These are phyloP conservation scores for Brassica incana DNA, from an alignment of 345 rosid species.

Conservation along the genomic window DNA sequence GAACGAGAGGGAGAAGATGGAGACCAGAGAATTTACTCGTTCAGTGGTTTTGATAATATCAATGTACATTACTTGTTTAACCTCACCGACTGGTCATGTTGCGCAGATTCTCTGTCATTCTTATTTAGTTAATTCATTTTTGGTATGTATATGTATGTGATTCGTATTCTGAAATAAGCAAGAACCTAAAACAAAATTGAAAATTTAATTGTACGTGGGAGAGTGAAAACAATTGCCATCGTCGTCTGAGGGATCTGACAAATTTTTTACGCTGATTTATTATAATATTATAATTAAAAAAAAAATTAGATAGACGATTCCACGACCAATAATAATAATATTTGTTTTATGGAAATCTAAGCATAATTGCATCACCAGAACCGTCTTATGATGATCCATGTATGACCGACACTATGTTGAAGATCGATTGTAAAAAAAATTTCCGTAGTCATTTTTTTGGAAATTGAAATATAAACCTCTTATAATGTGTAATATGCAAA, in stretches of 20 bases:
- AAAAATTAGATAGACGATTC: too few species aligned
- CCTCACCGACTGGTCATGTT: constrained; percentile 33
- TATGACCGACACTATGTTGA: too few species aligned
- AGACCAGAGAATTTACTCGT: constrained; percentile 37
- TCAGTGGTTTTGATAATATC: constrained; percentile 13
- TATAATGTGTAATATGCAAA: too few species aligned
- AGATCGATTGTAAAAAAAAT: too few species aligned
- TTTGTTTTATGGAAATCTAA: too few species aligned
- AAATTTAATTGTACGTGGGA: background rate
- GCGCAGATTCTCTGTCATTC: constrained; percentile 15
- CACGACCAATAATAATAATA: too few species aligned
- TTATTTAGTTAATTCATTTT: background rate
- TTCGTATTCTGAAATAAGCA: constrained; percentile 11
- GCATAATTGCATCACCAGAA: too few species aligned
- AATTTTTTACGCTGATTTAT: too few species aligned
- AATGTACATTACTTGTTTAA: constrained; percentile 32
- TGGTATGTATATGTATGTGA: constrained; percentile 11
- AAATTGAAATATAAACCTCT: too few species aligned
- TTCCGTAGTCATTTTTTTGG: too few species aligned
- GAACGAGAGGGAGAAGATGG: constrained; percentile 32
- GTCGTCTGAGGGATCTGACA: constrained; percentile 21
- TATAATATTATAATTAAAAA: too few species aligned
- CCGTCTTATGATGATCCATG: too few species aligned
- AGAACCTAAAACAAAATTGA: background rate
- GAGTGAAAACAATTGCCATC: constrained; percentile 30